Percentiles rank a stretch among this genome's conserved stretches.
Conservation (phyloP, 2,329 filamentous ascomycete genomes). For the Xylaria sp. region DNA sequence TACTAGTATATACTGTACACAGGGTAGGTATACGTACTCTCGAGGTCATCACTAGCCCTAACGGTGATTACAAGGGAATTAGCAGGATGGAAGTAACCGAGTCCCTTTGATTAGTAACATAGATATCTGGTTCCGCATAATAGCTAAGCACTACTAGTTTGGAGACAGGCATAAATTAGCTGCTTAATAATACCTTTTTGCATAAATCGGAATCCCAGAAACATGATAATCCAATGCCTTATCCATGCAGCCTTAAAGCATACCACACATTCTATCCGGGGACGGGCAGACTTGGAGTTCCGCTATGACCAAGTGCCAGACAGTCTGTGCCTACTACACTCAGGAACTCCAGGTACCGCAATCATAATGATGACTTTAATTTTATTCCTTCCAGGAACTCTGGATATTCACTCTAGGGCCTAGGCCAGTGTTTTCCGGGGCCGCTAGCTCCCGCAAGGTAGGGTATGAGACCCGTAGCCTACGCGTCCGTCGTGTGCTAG, state of each 20-base stretch:
- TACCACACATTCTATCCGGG: background rate
- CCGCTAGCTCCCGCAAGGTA: constrained; percentile 13
- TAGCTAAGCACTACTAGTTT: no score
- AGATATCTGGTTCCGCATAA: no score
- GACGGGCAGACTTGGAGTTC: background rate
- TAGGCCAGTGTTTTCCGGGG: background rate
- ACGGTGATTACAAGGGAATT: background rate
- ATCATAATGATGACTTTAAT: background rate
- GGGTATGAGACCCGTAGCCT: constrained; percentile 5
- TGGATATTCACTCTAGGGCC: background rate
- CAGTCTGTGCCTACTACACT: background rate
- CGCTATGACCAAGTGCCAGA: background rate
- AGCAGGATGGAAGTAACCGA: constrained; percentile 3
- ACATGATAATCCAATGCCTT: background rate
- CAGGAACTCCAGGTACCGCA: background rate
- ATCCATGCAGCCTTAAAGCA: constrained; percentile 6
- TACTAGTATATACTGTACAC: background rate
- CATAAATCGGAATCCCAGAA: background rate
- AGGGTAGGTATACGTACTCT: background rate
- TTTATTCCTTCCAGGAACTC: background rate
- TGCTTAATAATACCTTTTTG: constrained; percentile 4
- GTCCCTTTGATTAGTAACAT: constrained; percentile 4
- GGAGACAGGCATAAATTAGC: background rate
- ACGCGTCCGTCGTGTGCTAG: background rate
- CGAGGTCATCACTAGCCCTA: background rate